These are phyloP conservation scores for Tricladium varicosporioides DNA, from an alignment of 2,329 filamentous ascomycete genomes.

Conservation along the genomic window DNA sequence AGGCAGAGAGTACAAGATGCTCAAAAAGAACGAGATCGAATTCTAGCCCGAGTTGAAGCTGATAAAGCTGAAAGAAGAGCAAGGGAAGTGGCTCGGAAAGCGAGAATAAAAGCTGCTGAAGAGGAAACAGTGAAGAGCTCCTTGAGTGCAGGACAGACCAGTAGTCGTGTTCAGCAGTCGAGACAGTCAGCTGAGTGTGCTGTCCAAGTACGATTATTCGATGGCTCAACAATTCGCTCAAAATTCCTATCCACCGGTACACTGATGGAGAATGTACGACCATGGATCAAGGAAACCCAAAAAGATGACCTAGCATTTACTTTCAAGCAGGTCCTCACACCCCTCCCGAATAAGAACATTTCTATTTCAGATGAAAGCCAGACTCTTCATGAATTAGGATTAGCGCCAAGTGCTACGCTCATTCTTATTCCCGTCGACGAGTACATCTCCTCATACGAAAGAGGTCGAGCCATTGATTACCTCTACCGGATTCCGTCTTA, in stretches of 20 bases:
- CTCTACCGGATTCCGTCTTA: constrained; percentile 40
- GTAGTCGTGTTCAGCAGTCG: not conserved
- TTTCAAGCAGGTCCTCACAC: constrained; percentile 81
- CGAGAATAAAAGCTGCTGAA: constrained; percentile 31
- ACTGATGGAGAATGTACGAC: constrained; percentile 64
- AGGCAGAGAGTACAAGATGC: constrained; percentile 63
- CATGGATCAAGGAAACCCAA: constrained; percentile 70
- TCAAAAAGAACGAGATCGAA: constrained; percentile 65
- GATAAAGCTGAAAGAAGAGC: constrained; percentile 69
- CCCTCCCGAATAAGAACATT: constrained; percentile 71
- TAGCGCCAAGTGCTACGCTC: constrained; percentile 78
- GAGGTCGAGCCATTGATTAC: constrained; percentile 23
- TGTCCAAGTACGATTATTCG: constrained; percentile 78
- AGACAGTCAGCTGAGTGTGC: constrained; percentile 44
- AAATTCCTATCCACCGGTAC: constrained; percentile 65
- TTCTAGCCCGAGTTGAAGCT: constrained; percentile 72
- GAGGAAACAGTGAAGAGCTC: constrained; percentile 26
- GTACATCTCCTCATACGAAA: constrained; percentile 57
- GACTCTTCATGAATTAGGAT: constrained; percentile 64
- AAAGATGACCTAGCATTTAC: constrained; percentile 66
- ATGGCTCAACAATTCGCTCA: constrained; percentile 75
- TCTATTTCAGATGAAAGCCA: constrained; percentile 72
- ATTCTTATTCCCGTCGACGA: constrained; percentile 71
- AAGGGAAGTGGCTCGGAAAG: constrained; percentile 50
- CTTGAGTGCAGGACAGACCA: constrained; percentile 15